A percentile compares a stretch with the other conserved stretches of the same genome.
Conservation (phyloP, 2,329 filamentous ascomycete genomes). For the Geoglossum cookeanum region DNA sequence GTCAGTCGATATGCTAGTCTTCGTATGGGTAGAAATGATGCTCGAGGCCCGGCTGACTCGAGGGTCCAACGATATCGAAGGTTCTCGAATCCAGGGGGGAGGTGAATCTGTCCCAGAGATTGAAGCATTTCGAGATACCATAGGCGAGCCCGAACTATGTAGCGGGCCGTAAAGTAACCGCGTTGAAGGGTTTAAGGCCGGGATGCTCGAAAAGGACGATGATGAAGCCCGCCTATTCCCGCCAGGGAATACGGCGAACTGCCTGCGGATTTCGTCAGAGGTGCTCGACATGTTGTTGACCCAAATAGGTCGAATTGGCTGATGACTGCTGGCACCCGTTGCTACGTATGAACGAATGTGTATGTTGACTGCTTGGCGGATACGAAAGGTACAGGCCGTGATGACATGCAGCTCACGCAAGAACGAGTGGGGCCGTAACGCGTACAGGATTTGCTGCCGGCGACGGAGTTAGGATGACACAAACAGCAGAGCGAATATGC, state of each 20-base stretch:
- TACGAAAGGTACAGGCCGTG: background rate
- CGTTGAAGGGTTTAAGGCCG: background rate
- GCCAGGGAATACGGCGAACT: background rate
- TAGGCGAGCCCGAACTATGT: background rate
- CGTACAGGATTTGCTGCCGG: background rate
- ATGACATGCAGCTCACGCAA: background rate
- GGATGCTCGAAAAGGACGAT: background rate
- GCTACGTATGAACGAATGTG: background rate
- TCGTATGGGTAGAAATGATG: constrained; percentile 4
- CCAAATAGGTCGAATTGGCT: background rate
- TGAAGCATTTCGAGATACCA: constrained; percentile 1
- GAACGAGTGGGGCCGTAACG: background rate
- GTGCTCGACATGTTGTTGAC: background rate
- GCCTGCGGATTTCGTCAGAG: background rate
- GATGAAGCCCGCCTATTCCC: background rate
- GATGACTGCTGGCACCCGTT: too few species aligned
- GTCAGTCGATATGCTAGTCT: constrained; percentile 2
- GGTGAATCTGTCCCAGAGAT: background rate
- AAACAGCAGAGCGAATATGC: background rate
- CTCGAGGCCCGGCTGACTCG: constrained; percentile 4
- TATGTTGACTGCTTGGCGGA: background rate
- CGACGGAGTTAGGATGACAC: background rate
- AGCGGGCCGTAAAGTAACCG: background rate
- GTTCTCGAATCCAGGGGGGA: background rate
- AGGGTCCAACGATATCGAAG: background rate